Base-by-base conservation (phyloP, 495 filamentous ascomycete genomes). In the Hypoxylon fuscum region DNA sequence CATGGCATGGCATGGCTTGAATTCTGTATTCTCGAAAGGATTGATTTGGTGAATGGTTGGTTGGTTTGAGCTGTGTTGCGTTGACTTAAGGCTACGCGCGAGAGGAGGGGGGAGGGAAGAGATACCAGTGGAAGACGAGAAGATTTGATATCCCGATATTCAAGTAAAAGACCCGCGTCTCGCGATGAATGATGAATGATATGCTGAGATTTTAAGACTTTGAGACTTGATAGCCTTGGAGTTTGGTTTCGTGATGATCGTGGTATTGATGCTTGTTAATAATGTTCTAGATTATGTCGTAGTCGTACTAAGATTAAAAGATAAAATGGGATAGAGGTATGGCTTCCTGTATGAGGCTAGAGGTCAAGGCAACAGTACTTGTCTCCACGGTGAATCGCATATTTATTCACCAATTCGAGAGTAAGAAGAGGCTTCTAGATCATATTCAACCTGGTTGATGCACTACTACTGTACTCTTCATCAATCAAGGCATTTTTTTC, bases 141-240 rank as follows among this genome's bases (percentile, higher is more conserved):
- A 21, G 42, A 31, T 7, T 48, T 45, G 59, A 52, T 63, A 63
- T 63, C 34, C 59, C n/a, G n/a, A 15, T 1, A 25, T 23, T 31
- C 17, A 57, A 35, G 20, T 55, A 17, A 44, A 58, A 11, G 27
- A 27, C 11, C 42, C 35, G 23, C 42, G 50, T 51, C 31, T 21
- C 41, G 18, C 34, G 18, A 52, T 35, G 46, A 52, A 45, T 45
- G 1, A 45, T 45, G 42, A 45, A 27, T 27, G 2, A 31, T 18
- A 40, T 40, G 5, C 3, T 40, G 14, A 10, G 6, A 18, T 14
- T 20, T 14, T 9, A 6, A 6, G 37, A 17, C n/a, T 40, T 40
- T 23, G 40, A 43, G 37, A 25, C 3, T 2, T 31, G 21, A 45
- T 40, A 9, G 11, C 5, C n/a, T n/a, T n/a, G 8, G 25, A 27